Conservation (phyloP, 2,329 filamentous ascomycete species). For the Gyromitra esculenta region DNA sequence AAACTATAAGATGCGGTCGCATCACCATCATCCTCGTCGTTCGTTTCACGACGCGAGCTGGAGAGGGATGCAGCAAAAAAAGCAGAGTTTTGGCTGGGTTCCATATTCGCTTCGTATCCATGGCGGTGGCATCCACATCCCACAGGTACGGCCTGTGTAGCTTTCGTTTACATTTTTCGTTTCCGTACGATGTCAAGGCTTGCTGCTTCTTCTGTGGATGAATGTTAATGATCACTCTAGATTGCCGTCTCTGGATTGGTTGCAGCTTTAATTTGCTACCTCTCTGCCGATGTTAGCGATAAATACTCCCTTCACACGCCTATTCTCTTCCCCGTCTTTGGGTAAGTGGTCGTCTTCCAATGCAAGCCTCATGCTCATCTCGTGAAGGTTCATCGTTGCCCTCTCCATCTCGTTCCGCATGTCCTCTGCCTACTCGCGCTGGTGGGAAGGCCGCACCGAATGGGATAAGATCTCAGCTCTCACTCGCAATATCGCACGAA, state of each 20-base stretch:
- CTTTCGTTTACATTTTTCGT: neutral
- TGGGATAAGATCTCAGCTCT: slow-evolving; percentile 49
- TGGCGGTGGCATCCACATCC: slow-evolving; percentile 38
- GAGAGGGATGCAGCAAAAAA: slow-evolving; percentile 35
- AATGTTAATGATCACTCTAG: slow-evolving; percentile 18
- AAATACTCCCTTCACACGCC: slow-evolving; percentile 44
- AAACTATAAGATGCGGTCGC: slow-evolving; percentile 33
- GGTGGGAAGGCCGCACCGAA: slow-evolving; percentile 51
- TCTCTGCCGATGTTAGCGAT: slow-evolving; percentile 28
- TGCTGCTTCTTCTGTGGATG: neutral
- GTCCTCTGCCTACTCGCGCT: slow-evolving; percentile 46
- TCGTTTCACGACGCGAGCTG: slow-evolving; percentile 43
- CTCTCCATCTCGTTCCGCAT: slow-evolving; percentile 51
- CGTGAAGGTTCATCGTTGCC: slow-evolving; percentile 44
- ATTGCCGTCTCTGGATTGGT: slow-evolving; percentile 36
- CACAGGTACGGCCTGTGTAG: slow-evolving; percentile 27
- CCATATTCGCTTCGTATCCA: slow-evolving; percentile 52
- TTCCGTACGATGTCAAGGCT: neutral
- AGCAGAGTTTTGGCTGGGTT: slow-evolving; percentile 34
- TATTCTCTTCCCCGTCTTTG: slow-evolving; percentile 51
- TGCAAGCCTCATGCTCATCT: neutral
- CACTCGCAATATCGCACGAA: slow-evolving; percentile 43
- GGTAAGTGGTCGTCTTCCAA: neutral
- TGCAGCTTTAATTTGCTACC: slow-evolving; percentile 43
- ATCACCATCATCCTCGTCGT: slow-evolving; percentile 45